These are phyloP conservation scores for Globisporangium splendens DNA, from an alignment of 352 stramenopile species.

Conservation along the genomic window DNA sequence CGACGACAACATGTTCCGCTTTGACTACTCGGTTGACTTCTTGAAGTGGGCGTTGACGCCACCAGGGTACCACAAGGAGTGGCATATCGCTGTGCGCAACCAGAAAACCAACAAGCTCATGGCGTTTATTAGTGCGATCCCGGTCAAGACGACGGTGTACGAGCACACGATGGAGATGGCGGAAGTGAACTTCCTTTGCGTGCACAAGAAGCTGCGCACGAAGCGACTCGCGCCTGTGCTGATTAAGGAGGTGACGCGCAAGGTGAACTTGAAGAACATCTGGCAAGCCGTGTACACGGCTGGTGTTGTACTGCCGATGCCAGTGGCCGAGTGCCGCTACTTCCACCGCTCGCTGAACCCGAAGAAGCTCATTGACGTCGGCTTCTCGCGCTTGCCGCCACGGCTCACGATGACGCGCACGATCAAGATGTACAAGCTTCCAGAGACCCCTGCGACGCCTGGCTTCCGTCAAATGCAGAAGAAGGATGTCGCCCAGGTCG, in stretches of 20 bases:
- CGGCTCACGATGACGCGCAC: conserved; percentile 95
- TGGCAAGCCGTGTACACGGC: conserved; percentile 99
- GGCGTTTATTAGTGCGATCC: conserved; percentile 97
- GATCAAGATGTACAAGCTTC: conserved; percentile 89
- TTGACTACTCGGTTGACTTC: conserved; percentile 87
- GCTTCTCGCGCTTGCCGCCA: conserved; percentile 91
- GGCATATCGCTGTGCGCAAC: conserved; percentile 94
- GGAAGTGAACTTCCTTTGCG: conserved; percentile 99
- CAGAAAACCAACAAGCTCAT: conserved; percentile 92
- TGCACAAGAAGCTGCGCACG: conserved; percentile 97
- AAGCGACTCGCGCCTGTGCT: conserved; percentile 97
- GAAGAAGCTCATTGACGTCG: conserved; percentile 98
- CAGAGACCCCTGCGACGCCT: conserved; percentile 23
- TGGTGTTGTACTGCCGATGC: conserved; percentile 95
- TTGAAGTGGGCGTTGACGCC: conserved; percentile 92
- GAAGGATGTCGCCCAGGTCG: conserved; percentile 51
- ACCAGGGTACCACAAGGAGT: conserved; percentile 90
- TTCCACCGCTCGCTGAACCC: conserved; percentile 97
- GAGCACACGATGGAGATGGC: conserved; percentile 56
- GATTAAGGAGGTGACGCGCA: conserved; percentile 99
- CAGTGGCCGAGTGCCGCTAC: conserved; percentile 93
- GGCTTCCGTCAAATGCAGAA: conserved; percentile 39
- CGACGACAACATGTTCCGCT: conserved; percentile 96
- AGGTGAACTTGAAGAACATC: conserved; percentile 93
- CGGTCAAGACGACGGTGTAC: conserved; percentile 77